A percentile compares a stretch with the other conserved stretches of the same genome.
Conservation (phyloP, 345 rosid species). For the Sonneratia alba region DNA sequence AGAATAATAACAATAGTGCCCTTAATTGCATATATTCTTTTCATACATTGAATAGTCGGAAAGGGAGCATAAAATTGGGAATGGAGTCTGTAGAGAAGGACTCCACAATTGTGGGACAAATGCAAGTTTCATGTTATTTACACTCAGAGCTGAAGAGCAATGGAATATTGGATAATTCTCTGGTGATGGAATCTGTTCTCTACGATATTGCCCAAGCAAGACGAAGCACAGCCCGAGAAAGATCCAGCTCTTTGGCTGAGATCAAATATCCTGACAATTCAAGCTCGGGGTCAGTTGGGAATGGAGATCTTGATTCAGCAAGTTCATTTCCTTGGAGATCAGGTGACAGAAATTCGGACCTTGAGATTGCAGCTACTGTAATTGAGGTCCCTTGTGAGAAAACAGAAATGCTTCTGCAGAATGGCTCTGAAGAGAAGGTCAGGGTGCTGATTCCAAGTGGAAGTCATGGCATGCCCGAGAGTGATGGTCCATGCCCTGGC, state of each 20-base stretch:
- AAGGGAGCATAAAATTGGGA: slow-evolving; percentile 38
- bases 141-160: slow-evolving; percentile 44
- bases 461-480: slow-evolving; percentile 62
- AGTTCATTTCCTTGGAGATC: slow-evolving; percentile 32
- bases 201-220: slow-evolving; percentile 52
- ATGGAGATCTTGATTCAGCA: slow-evolving; percentile 23
- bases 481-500: slow-evolving; percentile 43
- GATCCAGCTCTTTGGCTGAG: slow-evolving; percentile 19
- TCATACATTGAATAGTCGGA: slow-evolving; percentile 44
- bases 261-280: slow-evolving; percentile 17
- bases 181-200: slow-evolving; percentile 73
- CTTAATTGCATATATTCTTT: slow-evolving; percentile 62
- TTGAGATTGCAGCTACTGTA: slow-evolving; percentile 69
- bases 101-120: slow-evolving; percentile 60
- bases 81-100: slow-evolving; percentile 33
- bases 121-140: slow-evolving; percentile 72
- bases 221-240: slow-evolving; percentile 22
- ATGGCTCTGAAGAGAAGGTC: slow-evolving; percentile 25
- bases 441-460: slow-evolving; percentile 71
- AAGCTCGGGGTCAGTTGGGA: slow-evolving; percentile 23
- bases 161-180: slow-evolving; percentile 34
- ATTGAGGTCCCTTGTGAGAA: slow-evolving; percentile 53
- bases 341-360: slow-evolving; percentile 39
- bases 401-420: slow-evolving; percentile 31
- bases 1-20: slow-evolving; percentile 18